These are phyloP conservation scores for Tulasnella sp. DNA, from an alignment of 768 basidiomycete species.

Conservation along the genomic window DNA sequence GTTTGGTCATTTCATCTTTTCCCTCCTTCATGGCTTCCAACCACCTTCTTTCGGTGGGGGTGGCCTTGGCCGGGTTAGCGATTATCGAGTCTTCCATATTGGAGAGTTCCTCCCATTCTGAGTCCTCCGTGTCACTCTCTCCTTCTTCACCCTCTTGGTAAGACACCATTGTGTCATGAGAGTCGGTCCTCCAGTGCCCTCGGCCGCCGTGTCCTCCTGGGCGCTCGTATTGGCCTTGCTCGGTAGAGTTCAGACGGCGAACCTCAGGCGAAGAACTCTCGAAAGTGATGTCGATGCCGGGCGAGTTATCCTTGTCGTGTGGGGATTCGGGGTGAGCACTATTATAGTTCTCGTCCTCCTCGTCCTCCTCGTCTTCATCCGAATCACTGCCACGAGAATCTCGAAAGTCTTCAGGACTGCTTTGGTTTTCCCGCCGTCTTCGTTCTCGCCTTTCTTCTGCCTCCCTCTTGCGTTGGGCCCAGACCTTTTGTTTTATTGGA, in stretches of 20 bases:
- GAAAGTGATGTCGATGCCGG: background rate
- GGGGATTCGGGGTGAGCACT: background rate
- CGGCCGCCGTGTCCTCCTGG: constrained; percentile 20
- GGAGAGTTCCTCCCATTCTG: constrained; percentile 26
- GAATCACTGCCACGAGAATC: constrained; percentile 23
- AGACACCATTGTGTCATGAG: too few relatives aligned
- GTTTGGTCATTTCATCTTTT: constrained; percentile 54
- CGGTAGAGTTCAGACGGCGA: constrained; percentile 17
- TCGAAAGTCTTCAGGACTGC: constrained; percentile 26
- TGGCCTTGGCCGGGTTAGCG: constrained; percentile 69
- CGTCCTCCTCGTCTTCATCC: constrained; percentile 31
- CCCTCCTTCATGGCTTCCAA: constrained; percentile 81
- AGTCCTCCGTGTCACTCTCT: constrained; percentile 27
- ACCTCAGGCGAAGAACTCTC: constrained; percentile 10
- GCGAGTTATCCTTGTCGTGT: background rate
- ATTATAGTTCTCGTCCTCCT: constrained; percentile 24
- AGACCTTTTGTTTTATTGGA: constrained; percentile 62
- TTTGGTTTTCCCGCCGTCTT: background rate
- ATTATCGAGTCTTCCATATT: constrained; percentile 50
- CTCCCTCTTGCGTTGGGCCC: constrained; percentile 19
- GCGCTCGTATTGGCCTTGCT: constrained; percentile 22
- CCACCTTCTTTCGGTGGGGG: constrained; percentile 68
- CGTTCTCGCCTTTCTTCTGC: constrained; percentile 20
- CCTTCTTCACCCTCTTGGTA: constrained; percentile 6
- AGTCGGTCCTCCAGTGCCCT: too few relatives aligned